phyloP scores from a whole-genome alignment of 179 eudicot species.

The Patellifolia procumbens region DNA sequence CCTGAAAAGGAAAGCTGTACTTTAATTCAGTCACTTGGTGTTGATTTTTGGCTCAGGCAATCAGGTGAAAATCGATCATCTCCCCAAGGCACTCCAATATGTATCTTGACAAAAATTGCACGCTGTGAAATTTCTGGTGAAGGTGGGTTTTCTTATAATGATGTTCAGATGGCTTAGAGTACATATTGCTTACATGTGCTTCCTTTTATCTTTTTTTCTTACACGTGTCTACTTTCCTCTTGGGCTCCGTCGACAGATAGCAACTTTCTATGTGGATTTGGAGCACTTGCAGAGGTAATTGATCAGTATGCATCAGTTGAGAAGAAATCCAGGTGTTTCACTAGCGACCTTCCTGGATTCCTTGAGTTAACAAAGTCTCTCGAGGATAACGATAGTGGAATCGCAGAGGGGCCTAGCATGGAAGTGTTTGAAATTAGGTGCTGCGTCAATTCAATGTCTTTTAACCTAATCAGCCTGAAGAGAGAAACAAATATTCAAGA shows the following conservation, averaged over 20 bases:
- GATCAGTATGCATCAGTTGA: constrained; percentile 62
- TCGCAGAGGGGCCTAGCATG: constrained; percentile 36
- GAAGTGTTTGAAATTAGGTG: constrained; percentile 47
- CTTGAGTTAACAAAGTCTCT: constrained; percentile 44
- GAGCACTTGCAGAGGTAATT: constrained; percentile 55
- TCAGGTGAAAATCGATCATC: constrained; percentile 44
- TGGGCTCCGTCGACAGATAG: constrained; percentile 41
- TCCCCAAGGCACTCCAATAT: constrained; percentile 35
- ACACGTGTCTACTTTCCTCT: constrained; percentile 12
- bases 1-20: constrained; percentile 29
- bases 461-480: constrained; percentile 40
- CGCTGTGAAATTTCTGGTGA: constrained; percentile 56
- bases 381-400: constrained; percentile 31
- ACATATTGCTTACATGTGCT: neutral
- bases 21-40: constrained; percentile 54
- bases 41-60: constrained; percentile 81
- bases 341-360: constrained; percentile 60
- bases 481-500: constrained; percentile 35
- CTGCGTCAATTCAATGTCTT: constrained; percentile 44
- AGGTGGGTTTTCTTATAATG: constrained; percentile 45
- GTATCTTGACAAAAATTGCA: constrained; percentile 56
- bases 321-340: constrained; percentile 52
- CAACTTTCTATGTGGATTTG: constrained; percentile 47
- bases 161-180: neutral
- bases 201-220: neutral